phyloP scores from a whole-genome alignment of 1,284 basidiomycete genomes.

The Rhodofomes roseus region DNA sequence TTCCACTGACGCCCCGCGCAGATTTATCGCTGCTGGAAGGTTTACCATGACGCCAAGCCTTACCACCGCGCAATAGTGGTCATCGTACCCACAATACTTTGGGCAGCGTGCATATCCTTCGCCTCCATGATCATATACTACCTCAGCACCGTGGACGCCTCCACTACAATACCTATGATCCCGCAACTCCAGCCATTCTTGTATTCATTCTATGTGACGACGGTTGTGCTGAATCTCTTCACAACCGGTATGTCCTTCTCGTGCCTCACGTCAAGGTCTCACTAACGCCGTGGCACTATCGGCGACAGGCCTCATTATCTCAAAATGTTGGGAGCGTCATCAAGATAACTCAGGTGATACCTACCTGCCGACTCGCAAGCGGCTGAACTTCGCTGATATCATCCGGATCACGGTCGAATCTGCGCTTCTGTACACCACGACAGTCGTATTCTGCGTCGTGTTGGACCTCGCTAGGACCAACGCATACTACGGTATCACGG shows the following conservation, averaged over 20 bases:
- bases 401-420: slow-evolving; percentile 35
- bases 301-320: slow-evolving; percentile 26
- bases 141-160: neutral
- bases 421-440: slow-evolving; percentile 34
- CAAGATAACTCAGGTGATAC: neutral
- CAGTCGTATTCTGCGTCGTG: slow-evolving; percentile 31
- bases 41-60: slow-evolving; percentile 8
- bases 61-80: neutral
- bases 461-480: slow-evolving; percentile 33
- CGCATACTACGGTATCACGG: slow-evolving; percentile 22
- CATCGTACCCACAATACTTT: slow-evolving; percentile 7
- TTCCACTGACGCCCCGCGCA: neutral
- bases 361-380: neutral
- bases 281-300: neutral
- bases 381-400: neutral
- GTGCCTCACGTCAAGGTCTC: neutral
- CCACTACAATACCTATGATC: neutral
- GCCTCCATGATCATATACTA: neutral
- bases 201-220: neutral
- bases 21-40: slow-evolving; percentile 16
- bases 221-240: neutral
- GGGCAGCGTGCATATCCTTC: slow-evolving; percentile 9
- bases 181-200: neutral
- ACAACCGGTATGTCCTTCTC: neutral
- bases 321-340: slow-evolving; percentile 29